Evolutionary conservation across 129 eudicot species (phyloP).

Genomic region (Tanacetum coccineum): DNA sequence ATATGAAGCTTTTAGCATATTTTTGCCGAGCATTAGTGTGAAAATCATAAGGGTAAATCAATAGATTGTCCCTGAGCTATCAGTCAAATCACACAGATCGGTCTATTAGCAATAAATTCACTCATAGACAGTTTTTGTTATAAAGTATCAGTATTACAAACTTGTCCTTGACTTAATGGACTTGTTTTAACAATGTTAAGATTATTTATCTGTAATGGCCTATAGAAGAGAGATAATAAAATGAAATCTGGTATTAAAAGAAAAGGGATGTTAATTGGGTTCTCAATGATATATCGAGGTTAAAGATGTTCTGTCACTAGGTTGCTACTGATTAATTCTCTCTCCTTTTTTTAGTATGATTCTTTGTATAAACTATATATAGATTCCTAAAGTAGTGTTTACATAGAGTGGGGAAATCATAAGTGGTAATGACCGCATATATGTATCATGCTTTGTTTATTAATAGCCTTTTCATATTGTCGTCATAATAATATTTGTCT

Average conservation of each 20-base stretch:
- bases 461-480: conserved; percentile 9
- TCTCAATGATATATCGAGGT: background rate
- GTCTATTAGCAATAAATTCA: background rate
- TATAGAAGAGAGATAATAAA: no score
- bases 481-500: conserved; percentile 8
- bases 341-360: background rate
- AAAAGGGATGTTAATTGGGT: no score
- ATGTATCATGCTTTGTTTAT: conserved; percentile 11
- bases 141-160: background rate
- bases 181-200: background rate
- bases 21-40: background rate
- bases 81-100: background rate
- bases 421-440: background rate
- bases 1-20: background rate
- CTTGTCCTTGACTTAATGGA: conserved; percentile 1
- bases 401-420: background rate
- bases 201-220: background rate
- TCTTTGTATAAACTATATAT: background rate
- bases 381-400: background rate
- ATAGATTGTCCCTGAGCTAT: background rate
- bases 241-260: no score
- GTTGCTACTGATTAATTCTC: background rate
- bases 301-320: background rate
- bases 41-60: background rate
- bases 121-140: background rate